Evolutionary conservation across 2,329 filamentous ascomycete species (phyloP), one percentile per base, ranked within the genome.

Genomic region (Aspergillus pseudoviridinutans): DNA sequence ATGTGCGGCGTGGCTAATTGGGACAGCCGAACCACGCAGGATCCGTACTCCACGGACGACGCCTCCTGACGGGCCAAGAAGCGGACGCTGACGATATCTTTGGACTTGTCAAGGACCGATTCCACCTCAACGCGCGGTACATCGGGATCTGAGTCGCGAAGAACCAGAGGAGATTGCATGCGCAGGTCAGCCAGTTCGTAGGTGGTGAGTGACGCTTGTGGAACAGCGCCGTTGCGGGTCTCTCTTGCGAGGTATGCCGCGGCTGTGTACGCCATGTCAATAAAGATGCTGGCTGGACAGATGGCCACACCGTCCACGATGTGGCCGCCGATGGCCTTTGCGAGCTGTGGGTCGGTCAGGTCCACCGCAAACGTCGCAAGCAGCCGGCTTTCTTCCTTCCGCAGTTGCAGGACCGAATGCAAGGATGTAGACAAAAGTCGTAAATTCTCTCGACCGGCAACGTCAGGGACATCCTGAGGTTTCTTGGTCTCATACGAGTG

Each of bases 271-370:
- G 83, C 84, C 73, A 88, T 87, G 60, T 89, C 87, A 14, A 82
- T 84, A 61, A 87, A 84, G 49, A 86, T 64, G 47, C 74, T 75
- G 28, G 87, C 89, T 7, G 88, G 86, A 66, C 85, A 88, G 17
- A 90, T 79, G 47, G 84, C 80, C 56, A 82, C 81, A 51, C 85
- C 86, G 66, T 90, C 89, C 69, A 89, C 86, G 66, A 85, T 75
- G 68, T 90, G 87, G 32, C 87, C 87, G 51, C 79, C 79, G 57
- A 88, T 83, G 8, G 86, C 80, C 25, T 27, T 27, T 27, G 25
- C 25, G 4, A 27, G 25, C 25, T 27, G 25, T 5, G 25, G 25
- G 25, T 27, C 25, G 25, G 25, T 28, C 6, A 28, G 8, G 27
- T 28, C 27, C 27, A 28, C 27, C 7, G 7, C 6, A 28, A 28